These are phyloP conservation scores for Neofusicoccum sp. DNA, from an alignment of 2,329 filamentous ascomycete species.

Conservation along the genomic window DNA sequence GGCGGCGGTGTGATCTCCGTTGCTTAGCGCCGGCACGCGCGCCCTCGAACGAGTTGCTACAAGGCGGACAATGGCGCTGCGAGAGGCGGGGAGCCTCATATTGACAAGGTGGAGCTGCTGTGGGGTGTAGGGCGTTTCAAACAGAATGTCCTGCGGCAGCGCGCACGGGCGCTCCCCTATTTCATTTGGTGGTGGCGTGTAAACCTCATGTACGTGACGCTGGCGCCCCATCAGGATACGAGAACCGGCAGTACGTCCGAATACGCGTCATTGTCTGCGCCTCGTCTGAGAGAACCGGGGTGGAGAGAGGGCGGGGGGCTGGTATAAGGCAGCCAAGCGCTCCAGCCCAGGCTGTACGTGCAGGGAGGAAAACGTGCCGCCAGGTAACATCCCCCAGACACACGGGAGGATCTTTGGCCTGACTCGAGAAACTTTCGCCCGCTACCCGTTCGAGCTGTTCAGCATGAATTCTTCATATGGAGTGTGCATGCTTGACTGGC, in stretches of 20 bases:
- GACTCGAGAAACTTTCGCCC: slow-evolving; percentile 1
- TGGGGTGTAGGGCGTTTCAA: slow-evolving; percentile 6
- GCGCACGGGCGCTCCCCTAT: slow-evolving; percentile 4
- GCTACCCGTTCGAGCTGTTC: not conserved
- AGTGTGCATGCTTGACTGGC: not conserved
- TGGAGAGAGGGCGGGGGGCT: not conserved
- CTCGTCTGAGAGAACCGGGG: too few species aligned
- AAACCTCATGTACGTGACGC: not conserved
- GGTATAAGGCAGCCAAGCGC: not conserved
- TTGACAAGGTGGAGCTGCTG: not conserved
- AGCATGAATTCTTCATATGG: not conserved
- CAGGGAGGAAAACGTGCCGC: not conserved
- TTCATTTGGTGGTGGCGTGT: slow-evolving; percentile 6
- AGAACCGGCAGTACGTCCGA: not conserved
- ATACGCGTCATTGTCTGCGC: too few species aligned
- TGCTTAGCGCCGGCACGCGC: not conserved
- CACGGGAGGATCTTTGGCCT: not conserved
- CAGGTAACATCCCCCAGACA: not conserved
- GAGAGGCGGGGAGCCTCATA: slow-evolving; percentile 3
- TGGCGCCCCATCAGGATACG: slow-evolving; percentile 4
- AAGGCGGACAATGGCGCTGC: not conserved
- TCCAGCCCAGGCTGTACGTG: not conserved
- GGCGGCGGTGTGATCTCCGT: not conserved
- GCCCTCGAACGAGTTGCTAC: not conserved
- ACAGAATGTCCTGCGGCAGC: slow-evolving; percentile 1